Evolutionary conservation across 305 asterid genomes (phyloP), one percentile per base, ranked within the genome.

Genomic region (Solanum hybrid): DNA sequence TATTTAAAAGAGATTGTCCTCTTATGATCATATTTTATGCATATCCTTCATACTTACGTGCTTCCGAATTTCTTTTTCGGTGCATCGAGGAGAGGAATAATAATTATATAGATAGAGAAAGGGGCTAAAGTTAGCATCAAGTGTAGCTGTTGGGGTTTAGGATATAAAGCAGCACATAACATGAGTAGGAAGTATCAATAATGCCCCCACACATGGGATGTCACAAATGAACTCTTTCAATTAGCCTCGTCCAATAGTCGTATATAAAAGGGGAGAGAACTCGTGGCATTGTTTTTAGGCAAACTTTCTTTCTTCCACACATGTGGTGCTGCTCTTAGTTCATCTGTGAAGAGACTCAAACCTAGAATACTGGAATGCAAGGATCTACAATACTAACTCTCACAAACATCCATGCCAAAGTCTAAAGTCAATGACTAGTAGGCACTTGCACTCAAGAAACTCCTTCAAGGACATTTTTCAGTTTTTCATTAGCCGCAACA

Each of bases 401-500:
- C 87, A 83, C 40, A 84, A 51, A 31, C 75, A 84, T 84, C 87
- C 0, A 84, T 84, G 71, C 22, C 82, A 74, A 40, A 22, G 16
- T 75, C 89, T 77, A 35, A 88, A 20, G 75, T 46, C 73, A 9
- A 46, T 84, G 26, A 84, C 39, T 29, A 6, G 67, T 22, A 26
- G 42, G 73, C 67, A 36, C 89, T 73, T 75, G 76, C 14, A 13
- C 40, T 75, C 86, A 74, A 28, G 74, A 42, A 71, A 76, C 75
- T 51, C 90, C 94, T 88, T 92, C 87, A 91, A 92, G 90, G 86
- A 90, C 86, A 86, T 31, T 84, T 91, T 96, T 97, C 94, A 96
- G 73, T 93, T 95, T 96, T 92, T 97, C 97, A 87, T 95, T 96
- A 78, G 95, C 98, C 57, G 96, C 97, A 78, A 96, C 98, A 79